These are phyloP conservation scores for Paramecium sexaurelia DNA, from an alignment of 73 alveolate genomes.

Conservation along the genomic window DNA sequence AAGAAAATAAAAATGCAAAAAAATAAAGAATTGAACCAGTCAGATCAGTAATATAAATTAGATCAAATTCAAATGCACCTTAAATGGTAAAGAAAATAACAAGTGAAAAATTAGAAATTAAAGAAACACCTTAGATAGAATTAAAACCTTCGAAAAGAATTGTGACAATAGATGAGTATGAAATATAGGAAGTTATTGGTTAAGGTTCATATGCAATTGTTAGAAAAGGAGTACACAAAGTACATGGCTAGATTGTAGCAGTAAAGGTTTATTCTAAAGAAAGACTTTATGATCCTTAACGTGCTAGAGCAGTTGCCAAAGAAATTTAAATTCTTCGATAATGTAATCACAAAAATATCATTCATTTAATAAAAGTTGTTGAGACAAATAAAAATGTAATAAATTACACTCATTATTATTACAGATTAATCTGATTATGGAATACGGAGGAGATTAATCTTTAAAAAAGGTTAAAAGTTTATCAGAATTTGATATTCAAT, in stretches of 20 bases:
- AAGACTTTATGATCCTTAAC: conserved; percentile 43
- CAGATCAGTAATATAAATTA: neutral
- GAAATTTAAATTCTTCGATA: conserved; percentile 13
- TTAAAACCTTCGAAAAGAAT: neutral
- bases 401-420: neutral
- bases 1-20: neutral
- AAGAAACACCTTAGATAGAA: neutral
- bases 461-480: neutral
- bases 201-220: conserved; percentile 50
- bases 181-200: conserved; percentile 27
- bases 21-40: neutral
- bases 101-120: neutral
- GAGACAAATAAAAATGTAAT: conserved; percentile 22
- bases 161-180: conserved; percentile 15
- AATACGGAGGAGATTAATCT: conserved; percentile 39
- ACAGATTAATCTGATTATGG: conserved; percentile 24
- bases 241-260: conserved; percentile 12
- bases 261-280: conserved; percentile 21
- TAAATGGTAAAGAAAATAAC: neutral
- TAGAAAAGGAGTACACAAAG: conserved; percentile 16
- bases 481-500: neutral
- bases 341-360: conserved; percentile 38
- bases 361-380: conserved; percentile 22
- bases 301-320: conserved; percentile 47
- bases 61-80: conserved; percentile 38